phyloP scores from a whole-genome alignment of 257 asterid genomes.

The Solanum dulcamara region DNA sequence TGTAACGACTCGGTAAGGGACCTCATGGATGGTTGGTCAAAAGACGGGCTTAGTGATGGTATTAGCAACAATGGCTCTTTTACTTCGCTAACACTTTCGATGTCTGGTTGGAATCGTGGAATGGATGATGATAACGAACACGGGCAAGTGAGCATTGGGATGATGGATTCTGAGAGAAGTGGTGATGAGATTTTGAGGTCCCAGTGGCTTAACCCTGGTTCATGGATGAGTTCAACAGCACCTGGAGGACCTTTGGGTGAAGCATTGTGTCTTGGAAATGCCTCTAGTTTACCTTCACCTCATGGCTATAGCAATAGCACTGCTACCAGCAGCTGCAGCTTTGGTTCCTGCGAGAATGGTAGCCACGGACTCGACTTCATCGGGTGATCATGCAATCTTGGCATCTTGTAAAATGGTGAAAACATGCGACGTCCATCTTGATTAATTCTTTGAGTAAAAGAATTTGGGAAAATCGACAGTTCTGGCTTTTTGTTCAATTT shows the following conservation, averaged over 20 bases:
- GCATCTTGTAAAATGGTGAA: not conserved
- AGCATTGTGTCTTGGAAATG: conserved; percentile 49
- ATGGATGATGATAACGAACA: conserved; percentile 10
- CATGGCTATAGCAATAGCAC: conserved; percentile 22
- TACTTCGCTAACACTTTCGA: conserved; percentile 38
- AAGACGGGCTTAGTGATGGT: conserved; percentile 8
- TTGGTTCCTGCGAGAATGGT: conserved; percentile 11
- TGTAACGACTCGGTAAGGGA: conserved; percentile 9
- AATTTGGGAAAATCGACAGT: not conserved
- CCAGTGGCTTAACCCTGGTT: conserved; percentile 13
- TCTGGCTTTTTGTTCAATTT: not conserved
- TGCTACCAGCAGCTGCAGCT: conserved; percentile 36
- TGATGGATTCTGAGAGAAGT: conserved; percentile 5
- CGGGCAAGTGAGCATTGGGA: conserved; percentile 8
- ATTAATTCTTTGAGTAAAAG: not conserved
- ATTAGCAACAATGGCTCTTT: not conserved
- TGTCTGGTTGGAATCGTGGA: conserved; percentile 23
- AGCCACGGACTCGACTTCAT: conserved; percentile 21
- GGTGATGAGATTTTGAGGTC: not conserved
- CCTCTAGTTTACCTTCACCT: conserved; percentile 20
- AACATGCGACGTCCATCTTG: not conserved
- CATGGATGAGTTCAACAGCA: conserved; percentile 30
- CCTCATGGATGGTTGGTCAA: conserved; percentile 37
- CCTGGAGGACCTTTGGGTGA: conserved; percentile 77
- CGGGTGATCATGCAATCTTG: conserved; percentile 2